Base-by-base conservation (phyloP, 305 asterid species). In the Fraxinus xanthoxyloides region DNA sequence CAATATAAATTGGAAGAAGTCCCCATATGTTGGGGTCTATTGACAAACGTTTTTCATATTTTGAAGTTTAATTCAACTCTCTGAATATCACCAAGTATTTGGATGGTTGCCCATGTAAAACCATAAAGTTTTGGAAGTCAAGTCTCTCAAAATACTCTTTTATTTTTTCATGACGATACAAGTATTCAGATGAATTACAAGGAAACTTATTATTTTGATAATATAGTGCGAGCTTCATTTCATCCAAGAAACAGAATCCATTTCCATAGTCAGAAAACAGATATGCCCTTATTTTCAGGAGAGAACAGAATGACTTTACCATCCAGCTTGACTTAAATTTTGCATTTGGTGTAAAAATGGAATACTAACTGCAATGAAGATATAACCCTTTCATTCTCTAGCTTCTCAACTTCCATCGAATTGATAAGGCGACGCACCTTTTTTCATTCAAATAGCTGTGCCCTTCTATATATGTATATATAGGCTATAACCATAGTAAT, bases 321-420 rank as follows among this genome's bases (percentile, higher is more conserved):
- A 34, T 72, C 76, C 76, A 15, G 26, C 76, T 72, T 31, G 32
- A 70, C 75, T 7, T 70, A 70, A 70, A 70, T 15, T 70, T 70
- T 65, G 73, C 73, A 65, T 65, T 70, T 31, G 40, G 40, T 69
- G 36, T 69, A 69, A 28, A 24, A 69, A 69, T 65, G 73, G 73
- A 9, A 65, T 23, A 12, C 19, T 65, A 26, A 24, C 73, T 65
- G 73, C 34, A 12, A 65, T 65, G 6, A 23, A 65, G n/a, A 65
- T 65, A 65, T 3, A 65, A 65, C 35, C 73, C 2, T 12, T 28
- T 30, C 38, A 67, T 28, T 67, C 74, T 67, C 38, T 28, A 28
- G 74, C 74, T 67, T 67, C 75, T 70, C 34, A 35, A n/a, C 7
- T 32, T 70, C 76, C 76, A 31, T 67, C 1, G 3, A 70, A n/a